Evolutionary conservation across 441 rosid genomes (phyloP).

Genomic region (Manihot esculenta): DNA sequence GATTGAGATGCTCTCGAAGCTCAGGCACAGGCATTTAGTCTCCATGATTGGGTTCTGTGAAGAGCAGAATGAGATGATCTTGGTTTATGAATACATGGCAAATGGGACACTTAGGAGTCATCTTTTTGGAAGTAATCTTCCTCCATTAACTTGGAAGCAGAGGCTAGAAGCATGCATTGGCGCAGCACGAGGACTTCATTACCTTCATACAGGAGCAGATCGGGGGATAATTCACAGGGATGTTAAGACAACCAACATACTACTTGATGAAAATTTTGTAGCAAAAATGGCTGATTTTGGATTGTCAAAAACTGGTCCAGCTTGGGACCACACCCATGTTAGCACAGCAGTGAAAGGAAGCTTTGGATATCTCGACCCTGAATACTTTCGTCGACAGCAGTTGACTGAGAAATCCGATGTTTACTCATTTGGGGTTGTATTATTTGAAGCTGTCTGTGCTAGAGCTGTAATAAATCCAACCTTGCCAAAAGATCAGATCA

Average conservation of each 20-base stretch:
- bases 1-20: constrained; percentile 83
- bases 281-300: constrained; percentile 93
- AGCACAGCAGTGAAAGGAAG: constrained; percentile 95
- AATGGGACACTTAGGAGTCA: constrained; percentile 81
- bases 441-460: constrained; percentile 82
- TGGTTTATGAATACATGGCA: constrained; percentile 90
- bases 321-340: constrained; percentile 78
- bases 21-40: constrained; percentile 84
- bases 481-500: constrained; percentile 86
- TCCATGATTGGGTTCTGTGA: constrained; percentile 88
- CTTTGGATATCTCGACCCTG: constrained; percentile 89
- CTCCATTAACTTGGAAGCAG: constrained; percentile 78
- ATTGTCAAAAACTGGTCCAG: constrained; percentile 75
- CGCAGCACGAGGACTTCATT: constrained; percentile 82
- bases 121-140: constrained; percentile 68
- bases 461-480: constrained; percentile 84
- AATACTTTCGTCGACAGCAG: constrained; percentile 80
- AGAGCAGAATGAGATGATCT: constrained; percentile 81
- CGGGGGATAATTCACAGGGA: constrained; percentile 84
- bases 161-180: constrained; percentile 77
- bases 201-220: constrained; percentile 89
- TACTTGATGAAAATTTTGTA: constrained; percentile 69
- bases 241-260: constrained; percentile 83
- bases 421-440: constrained; percentile 80
- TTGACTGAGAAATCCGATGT: constrained; percentile 90